Evolutionary conservation across 768 basidiomycete genomes (phyloP).

Genomic region (Rhodocollybia butyracea): DNA sequence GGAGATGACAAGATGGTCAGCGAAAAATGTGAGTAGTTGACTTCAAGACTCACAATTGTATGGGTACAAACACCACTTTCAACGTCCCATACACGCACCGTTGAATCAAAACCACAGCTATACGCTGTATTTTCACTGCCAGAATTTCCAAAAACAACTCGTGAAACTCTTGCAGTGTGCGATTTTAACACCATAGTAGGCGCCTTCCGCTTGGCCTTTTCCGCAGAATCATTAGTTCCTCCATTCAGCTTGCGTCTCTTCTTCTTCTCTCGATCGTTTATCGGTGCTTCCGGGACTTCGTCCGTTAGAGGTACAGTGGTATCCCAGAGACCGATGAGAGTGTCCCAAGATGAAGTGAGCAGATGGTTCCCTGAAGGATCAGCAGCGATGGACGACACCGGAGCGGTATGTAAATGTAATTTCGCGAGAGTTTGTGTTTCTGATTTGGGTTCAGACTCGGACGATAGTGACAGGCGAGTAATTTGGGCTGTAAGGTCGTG

Average conservation of each 20-base stretch:
- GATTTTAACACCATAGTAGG: slow-evolving; percentile 76
- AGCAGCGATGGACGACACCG: slow-evolving; percentile 69
- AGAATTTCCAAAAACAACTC: slow-evolving; percentile 51
- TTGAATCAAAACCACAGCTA: slow-evolving; percentile 89
- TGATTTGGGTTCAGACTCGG: slow-evolving; percentile 14
- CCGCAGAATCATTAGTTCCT: slow-evolving; percentile 26
- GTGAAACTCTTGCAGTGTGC: slow-evolving; percentile 81
- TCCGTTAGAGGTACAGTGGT: slow-evolving; percentile 58
- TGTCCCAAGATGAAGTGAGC: slow-evolving; percentile 87
- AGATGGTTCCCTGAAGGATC: slow-evolving; percentile 57
- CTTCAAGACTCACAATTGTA: slow-evolving; percentile 55
- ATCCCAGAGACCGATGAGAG: slow-evolving; percentile 80
- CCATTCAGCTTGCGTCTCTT: slow-evolving; percentile 56
- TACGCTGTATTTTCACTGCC: slow-evolving; percentile 41
- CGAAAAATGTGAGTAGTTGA: background rate
- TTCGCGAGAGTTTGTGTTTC: slow-evolving; percentile 54
- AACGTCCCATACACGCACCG: slow-evolving; percentile 84
- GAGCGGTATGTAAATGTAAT: slow-evolving; percentile 79
- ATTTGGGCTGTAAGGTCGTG: slow-evolving; percentile 77
- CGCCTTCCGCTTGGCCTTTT: slow-evolving; percentile 53
- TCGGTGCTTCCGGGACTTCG: slow-evolving; percentile 50
- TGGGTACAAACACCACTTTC: slow-evolving; percentile 68
- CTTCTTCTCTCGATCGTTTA: slow-evolving; percentile 45
- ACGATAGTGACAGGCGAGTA: slow-evolving; percentile 32
- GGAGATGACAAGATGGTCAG: background rate